phyloP scores from a whole-genome alignment of 2,329 filamentous ascomycete species.

The Trichoderma simmonsii region DNA sequence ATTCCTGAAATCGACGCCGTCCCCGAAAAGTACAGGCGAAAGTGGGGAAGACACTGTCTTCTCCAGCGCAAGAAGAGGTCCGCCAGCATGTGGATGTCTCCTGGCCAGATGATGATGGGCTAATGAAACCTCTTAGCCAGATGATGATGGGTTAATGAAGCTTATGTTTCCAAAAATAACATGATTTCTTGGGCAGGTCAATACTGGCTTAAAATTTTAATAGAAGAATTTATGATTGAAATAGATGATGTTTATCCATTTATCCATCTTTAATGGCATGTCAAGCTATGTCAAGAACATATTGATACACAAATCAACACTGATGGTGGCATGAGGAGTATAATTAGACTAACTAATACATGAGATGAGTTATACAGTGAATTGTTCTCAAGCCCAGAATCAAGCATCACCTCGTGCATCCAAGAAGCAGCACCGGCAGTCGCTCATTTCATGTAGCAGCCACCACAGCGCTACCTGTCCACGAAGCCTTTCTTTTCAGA shows the following conservation, averaged over 20 bases:
- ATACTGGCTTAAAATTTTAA: neutral
- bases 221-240: neutral
- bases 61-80: conserved; percentile 53
- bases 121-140: neutral
- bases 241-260: neutral
- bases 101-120: conserved; percentile 18
- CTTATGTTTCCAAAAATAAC: neutral
- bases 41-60: conserved; percentile 88
- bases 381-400: neutral
- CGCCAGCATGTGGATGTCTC: conserved; percentile 1
- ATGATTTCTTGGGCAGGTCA: neutral
- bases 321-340: neutral
- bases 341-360: neutral
- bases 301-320: neutral
- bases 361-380: neutral
- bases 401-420: neutral
- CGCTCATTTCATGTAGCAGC: neutral
- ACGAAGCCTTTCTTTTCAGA: neutral
- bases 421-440: neutral
- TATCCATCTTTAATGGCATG: neutral
- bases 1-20: conserved; percentile 69
- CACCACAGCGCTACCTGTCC: neutral
- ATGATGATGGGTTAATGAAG: conserved; percentile 17
- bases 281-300: neutral
- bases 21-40: conserved; percentile 65